Base-by-base conservation (phyloP, 371 early-diverging fungal genomes). In the Lichtheimia corymbifera region DNA sequence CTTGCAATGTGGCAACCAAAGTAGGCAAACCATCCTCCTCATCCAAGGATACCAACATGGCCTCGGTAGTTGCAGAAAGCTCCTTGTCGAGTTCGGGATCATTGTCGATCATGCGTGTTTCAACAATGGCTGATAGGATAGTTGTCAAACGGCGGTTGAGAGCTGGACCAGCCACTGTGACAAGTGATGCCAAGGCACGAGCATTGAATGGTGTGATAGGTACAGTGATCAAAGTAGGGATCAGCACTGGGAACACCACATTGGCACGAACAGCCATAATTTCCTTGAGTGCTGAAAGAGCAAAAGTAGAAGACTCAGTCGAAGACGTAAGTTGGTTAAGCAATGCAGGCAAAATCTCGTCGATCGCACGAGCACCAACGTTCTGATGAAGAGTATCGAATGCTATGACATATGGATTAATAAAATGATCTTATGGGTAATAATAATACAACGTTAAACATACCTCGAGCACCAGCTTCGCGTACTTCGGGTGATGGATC, bases 211-310 rank as follows among this genome's bases (percentile, higher is more conserved):
- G 83, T 17, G 89, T 86, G 59, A 98, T 94, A 20, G 98, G 98
- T 18, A 80, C 83, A n/a, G 88, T 71, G 30, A 93, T 86, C 55
- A 98, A 85, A 1, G 94, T 94, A 51, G 97, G 97, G 59, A 97
- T 93, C 53, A 97, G 81, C 27, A 95, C 94, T 20, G 98, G 98
- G 91, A 98, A 94, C 3, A 98, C 97, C 12, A 94, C 93, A 64
- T 91, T 91, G 64, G 94, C 91, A 14, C 95, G 91, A 18, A 97
- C 94, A 40, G 95, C 88, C 95, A 97, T 97, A 49, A 98, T 91
- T 71, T 96, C 95, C 76, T 95, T 95, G 59, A 98, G 83, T 41
- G 95, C 98, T 66, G 93, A 93, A 65, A 98, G 72, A 7, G 97
- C 97, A 68, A 88, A 87, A 25, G 77, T 77, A 18, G 90, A 86